Base-by-base conservation (phyloP, 768 basidiomycete species). In the Xerocomus spinulosus region DNA sequence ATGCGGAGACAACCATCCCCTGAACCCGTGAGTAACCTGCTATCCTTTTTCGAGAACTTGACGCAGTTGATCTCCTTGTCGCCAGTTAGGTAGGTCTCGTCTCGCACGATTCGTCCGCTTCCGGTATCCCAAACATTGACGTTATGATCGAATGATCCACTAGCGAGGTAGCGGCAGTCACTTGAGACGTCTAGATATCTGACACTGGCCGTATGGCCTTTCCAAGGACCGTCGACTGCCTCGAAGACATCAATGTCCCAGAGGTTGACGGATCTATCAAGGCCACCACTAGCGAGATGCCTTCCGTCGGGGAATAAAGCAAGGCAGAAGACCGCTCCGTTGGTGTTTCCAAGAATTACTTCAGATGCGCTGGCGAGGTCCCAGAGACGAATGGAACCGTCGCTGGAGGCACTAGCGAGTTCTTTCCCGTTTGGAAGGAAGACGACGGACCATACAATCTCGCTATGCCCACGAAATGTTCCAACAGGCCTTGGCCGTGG, bases 71-170 rank as follows among this genome's bases (percentile, higher is more conserved):
- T 64, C 57, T 51, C 5, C 47, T 45, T 35, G 35, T 64, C 62
- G 9, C 54, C 61, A 13, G 42, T 52, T 23, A 62, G 57, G 52
- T 33, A 46, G 33, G 51, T 33, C 46, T 62, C 49, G 42, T 62
- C 49, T 51, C 52, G 56, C 44, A 62, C 54, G 46, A 62, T 33
- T 40, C 38, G 44, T 44, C 63, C 61, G 26, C 42, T 63, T 58
- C 51, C 46, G 46, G 63, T 59, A 51, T 66, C 53, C 63, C 63
- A 63, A 37, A 63, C 10, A 55, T 60, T 66, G 28, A 66, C 38
- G 17, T 53, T 63, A 57, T 63, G 60, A 63, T 63, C 62, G 49
- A 65, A 62, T 39, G 63, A 63, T 52, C 62, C 62, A 29, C 63
- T 63, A 5, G 44, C 54, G 29, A 62, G 17, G 62, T 62, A 62